Evolutionary conservation across 2,329 filamentous ascomycete genomes (phyloP).

Genomic region (Verticillium longisporum): DNA sequence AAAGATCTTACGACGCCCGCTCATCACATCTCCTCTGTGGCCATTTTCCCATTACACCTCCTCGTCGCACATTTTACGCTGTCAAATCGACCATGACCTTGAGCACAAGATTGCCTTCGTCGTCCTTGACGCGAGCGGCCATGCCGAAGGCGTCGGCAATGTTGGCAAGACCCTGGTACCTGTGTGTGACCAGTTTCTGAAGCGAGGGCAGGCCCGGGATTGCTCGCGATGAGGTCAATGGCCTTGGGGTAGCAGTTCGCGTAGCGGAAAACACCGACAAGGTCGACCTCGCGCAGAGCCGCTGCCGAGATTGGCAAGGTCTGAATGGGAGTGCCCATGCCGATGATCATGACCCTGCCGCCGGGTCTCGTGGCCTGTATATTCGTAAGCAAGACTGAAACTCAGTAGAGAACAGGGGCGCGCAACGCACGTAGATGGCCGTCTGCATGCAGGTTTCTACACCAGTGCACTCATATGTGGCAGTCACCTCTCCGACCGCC

Average conservation of each 20-base stretch:
- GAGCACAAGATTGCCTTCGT: constrained; percentile 61
- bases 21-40: too few relatives aligned
- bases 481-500: constrained; percentile 56
- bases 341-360: constrained; percentile 63
- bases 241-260: constrained; percentile 64
- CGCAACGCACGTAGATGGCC: constrained; percentile 55
- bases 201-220: constrained; percentile 53
- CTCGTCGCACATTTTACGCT: background rate
- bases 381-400: background rate
- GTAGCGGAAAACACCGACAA: constrained; percentile 66
- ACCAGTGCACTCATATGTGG: constrained; percentile 73
- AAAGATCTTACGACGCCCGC: too few relatives aligned
- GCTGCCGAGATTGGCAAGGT: constrained; percentile 63
- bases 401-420: background rate
- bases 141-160: constrained; percentile 65
- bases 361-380: constrained; percentile 53
- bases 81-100: constrained; percentile 62
- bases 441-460: constrained; percentile 71
- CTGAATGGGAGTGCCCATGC: constrained; percentile 66
- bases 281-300: constrained; percentile 62
- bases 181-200: constrained; percentile 63
- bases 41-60: too few relatives aligned
- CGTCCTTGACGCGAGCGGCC: constrained; percentile 65
- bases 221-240: constrained; percentile 43
- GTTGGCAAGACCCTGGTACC: constrained; percentile 54